Conservation (phyloP, 2,329 filamentous ascomycete species). For the Lachnellula hyalina region DNA sequence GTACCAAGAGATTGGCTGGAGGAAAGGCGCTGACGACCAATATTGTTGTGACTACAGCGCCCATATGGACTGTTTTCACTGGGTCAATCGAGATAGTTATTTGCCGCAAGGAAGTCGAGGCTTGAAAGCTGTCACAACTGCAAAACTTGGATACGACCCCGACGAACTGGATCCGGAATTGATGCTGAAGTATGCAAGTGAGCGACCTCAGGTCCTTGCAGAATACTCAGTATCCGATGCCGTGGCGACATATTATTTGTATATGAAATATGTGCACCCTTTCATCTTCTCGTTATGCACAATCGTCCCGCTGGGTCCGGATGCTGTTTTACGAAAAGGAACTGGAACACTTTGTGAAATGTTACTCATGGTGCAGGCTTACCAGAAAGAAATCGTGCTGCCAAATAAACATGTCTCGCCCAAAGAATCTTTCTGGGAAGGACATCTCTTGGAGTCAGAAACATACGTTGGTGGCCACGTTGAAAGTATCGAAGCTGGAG, state of each 20-base stretch:
- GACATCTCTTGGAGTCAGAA: slow-evolving; percentile 91
- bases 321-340: slow-evolving; percentile 90
- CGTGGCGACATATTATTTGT: slow-evolving; percentile 96
- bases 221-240: slow-evolving; percentile 99
- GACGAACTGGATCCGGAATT: slow-evolving; percentile 96
- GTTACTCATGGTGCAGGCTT: slow-evolving; percentile 98
- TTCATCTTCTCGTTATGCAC: slow-evolving; percentile 99
- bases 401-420: slow-evolving; percentile 94
- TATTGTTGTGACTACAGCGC: slow-evolving; percentile 95
- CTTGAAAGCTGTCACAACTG: slow-evolving; percentile 94
- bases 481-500: slow-evolving; percentile 97
- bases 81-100: slow-evolving; percentile 98
- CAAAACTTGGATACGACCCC: slow-evolving; percentile 96
- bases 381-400: slow-evolving; percentile 82
- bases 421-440: slow-evolving; percentile 92
- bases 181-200: slow-evolving; percentile 88
- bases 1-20: slow-evolving; percentile 98
- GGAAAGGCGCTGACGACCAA: slow-evolving; percentile 90
- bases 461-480: slow-evolving; percentile 98
- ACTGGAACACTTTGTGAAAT: slow-evolving; percentile 99
- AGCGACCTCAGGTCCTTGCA: slow-evolving; percentile 87
- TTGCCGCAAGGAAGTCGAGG: slow-evolving; percentile 95
- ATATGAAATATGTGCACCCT: slow-evolving; percentile 99
- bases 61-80: slow-evolving; percentile 98
- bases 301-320: slow-evolving; percentile 86